Conservation (phyloP, 495 filamentous ascomycete species). For the Aspergillus asperescens region DNA sequence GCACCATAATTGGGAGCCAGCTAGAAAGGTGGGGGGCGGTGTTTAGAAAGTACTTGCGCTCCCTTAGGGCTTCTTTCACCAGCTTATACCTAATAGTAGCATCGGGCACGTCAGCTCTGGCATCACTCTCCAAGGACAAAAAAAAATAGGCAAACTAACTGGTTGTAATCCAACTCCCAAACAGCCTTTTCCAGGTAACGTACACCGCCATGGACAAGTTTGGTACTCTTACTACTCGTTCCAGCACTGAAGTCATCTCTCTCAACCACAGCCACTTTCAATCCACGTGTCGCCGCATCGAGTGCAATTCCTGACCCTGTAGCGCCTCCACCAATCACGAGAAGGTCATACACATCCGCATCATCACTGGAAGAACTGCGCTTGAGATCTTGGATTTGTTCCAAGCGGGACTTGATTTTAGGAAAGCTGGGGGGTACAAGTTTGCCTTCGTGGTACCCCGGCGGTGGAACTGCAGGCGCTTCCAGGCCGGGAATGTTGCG, state of each 20-base stretch:
- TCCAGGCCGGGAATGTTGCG: conserved; percentile 82
- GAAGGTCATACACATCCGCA: conserved; percentile 65
- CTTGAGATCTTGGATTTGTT: conserved; percentile 52
- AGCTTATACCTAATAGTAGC: conserved; percentile 60
- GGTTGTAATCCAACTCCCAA: conserved; percentile 92
- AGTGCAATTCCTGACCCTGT: conserved; percentile 91
- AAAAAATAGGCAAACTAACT: conserved; percentile 44
- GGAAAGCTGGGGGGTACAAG: conserved; percentile 81
- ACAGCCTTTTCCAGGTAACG: conserved; percentile 96
- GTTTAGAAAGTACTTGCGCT: conserved; percentile 92
- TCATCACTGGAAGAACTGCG: conserved; percentile 25
- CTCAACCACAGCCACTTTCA: conserved; percentile 93
- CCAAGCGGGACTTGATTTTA: conserved; percentile 59
- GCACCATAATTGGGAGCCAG: conserved; percentile 98
- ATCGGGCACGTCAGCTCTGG: conserved; percentile 5
- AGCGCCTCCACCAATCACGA: conserved; percentile 89
- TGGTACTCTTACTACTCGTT: conserved; percentile 95
- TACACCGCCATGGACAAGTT: conserved; percentile 94
- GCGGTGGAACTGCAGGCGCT: conserved; percentile 72
- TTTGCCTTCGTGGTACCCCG: conserved; percentile 72
- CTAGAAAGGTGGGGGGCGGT: conserved; percentile 91
- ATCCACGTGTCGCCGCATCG: conserved; percentile 85
- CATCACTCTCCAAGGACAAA: not conserved
- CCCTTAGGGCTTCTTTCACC: conserved; percentile 90
- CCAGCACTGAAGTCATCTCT: conserved; percentile 91